A percentile compares a stretch with the other conserved stretches of the same genome.
Evolutionary conservation across 371 early-diverging fungal genomes (phyloP).

Genomic region (Mortierella sp.): DNA sequence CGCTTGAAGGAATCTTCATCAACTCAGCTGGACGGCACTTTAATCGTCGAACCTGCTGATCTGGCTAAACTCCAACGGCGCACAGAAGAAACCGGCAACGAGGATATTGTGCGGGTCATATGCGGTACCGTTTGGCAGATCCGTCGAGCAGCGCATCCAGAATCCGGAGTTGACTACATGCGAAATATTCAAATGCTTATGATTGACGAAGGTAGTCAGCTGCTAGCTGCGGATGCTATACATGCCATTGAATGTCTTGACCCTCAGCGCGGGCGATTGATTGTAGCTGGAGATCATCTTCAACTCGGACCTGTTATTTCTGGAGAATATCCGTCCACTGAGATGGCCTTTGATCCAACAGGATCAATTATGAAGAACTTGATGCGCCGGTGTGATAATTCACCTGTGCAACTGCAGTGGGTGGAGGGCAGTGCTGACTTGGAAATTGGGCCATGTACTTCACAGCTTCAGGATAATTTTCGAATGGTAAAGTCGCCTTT

Average conservation of each 20-base stretch:
- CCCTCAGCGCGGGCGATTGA: constrained; percentile 57
- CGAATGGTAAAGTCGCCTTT: constrained; percentile 61
- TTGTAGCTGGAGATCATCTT: constrained; percentile 73
- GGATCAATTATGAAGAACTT: constrained; percentile 71
- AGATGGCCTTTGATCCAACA: constrained; percentile 58
- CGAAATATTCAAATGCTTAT: constrained; percentile 62
- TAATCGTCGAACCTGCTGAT: constrained; percentile 14
- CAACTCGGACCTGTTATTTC: constrained; percentile 71
- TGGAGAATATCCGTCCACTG: constrained; percentile 60
- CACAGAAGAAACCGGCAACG: constrained; percentile 6
- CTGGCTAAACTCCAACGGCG: constrained; percentile 13
- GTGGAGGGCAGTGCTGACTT: constrained; percentile 53
- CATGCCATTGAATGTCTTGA: constrained; percentile 63
- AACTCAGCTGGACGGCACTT: constrained; percentile 7
- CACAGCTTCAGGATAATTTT: constrained; percentile 72
- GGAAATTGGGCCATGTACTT: constrained; percentile 69
- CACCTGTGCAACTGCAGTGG: constrained; percentile 57
- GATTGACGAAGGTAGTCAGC: constrained; percentile 70
- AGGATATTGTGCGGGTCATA: constrained; percentile 53
- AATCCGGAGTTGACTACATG: constrained; percentile 50
- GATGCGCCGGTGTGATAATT: constrained; percentile 62
- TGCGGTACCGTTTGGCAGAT: constrained; percentile 73
- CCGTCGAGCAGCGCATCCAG: constrained; percentile 56
- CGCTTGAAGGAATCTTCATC: constrained; percentile 26
- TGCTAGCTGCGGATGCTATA: constrained; percentile 64